Base-by-base conservation (phyloP, 495 filamentous ascomycete species). In the Xylaria longipes region DNA sequence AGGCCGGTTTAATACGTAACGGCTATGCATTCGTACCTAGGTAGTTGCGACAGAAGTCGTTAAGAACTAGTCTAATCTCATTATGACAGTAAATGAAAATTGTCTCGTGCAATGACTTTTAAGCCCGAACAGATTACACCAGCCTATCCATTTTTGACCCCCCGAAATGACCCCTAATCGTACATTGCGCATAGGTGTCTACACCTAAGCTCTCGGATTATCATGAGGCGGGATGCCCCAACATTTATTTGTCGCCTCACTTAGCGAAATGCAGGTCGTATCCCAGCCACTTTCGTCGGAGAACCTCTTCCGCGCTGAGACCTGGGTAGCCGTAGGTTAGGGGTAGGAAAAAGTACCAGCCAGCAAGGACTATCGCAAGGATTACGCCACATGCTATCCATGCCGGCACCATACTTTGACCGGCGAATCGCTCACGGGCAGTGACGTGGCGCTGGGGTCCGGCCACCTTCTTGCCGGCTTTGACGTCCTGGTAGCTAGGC, bases 221-320 rank as follows among this genome's bases (percentile, higher is more conserved):
- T 29, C 39, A 20, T 8, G 37, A 27, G 29, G 41, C 29, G 20
- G 25, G 8, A 69, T 46, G 41, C 39, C 46, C 25, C 9, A 0
- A 29, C 31, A 41, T 1, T n/a, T 6, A 17, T 6, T 31, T 63
- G 8, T 6, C 20, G 39, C 43, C 31, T 64, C 92, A 99, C 88
- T 99, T 99, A 46, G 96, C 96, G 84, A 98, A 99, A 84, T 99
- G 96, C 80, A 99, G 87, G 82, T 99, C 96, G 80, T 99, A 99
- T 58, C 91, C 91, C 77, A 98, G 84, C 96, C 94, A 99, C 84
- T 97, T 97, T 81, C 96, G 89, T 62, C 93, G 89, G 66, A 91
- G 80, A 52, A 99, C 94, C 76, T 93, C 86, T 12, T 91, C 90
- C 12, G 95, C 91, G 70, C 84, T 90, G 81, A 99, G 87, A n/a